Evolutionary conservation across 2,329 filamentous ascomycete species (phyloP).

Genomic region (Aaosphaeria pasadenensis): DNA sequence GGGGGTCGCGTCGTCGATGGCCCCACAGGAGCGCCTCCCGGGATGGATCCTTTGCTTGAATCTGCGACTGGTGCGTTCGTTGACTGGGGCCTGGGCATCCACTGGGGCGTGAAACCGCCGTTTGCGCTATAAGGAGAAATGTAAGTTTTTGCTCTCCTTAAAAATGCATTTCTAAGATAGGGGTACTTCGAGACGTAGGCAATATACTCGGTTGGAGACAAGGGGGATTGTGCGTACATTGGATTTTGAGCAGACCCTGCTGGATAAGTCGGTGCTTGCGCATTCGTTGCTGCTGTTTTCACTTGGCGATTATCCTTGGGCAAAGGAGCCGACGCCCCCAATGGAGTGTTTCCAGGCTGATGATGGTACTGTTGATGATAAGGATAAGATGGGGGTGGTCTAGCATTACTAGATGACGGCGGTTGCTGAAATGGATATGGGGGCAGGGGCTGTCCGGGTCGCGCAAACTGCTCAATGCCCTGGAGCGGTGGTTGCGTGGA

Average conservation of each 20-base stretch:
- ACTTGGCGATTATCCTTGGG: background rate
- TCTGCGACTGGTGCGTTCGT: slow-evolving; percentile 4
- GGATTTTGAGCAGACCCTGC: slow-evolving; percentile 30
- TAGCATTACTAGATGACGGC: background rate
- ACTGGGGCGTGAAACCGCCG: slow-evolving; percentile 41
- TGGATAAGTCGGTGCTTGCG: slow-evolving; percentile 4
- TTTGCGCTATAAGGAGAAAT: slow-evolving; percentile 46
- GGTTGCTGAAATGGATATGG: slow-evolving; percentile 22
- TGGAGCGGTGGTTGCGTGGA: slow-evolving; percentile 15
- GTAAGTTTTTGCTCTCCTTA: slow-evolving; percentile 45
- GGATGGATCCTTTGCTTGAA: slow-evolving; percentile 7
- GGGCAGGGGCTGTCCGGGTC: slow-evolving; percentile 15
- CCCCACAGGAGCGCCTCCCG: slow-evolving; percentile 7
- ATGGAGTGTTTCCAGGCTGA: slow-evolving; percentile 1
- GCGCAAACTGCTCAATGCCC: slow-evolving; percentile 26
- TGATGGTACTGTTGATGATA: background rate
- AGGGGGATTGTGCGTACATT: slow-evolving; percentile 37
- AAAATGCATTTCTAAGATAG: slow-evolving; percentile 45
- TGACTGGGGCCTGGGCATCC: slow-evolving; percentile 28
- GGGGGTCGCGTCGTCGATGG: slow-evolving; percentile 21
- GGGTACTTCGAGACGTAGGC: slow-evolving; percentile 45
- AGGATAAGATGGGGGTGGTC: background rate
- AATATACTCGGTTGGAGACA: slow-evolving; percentile 36
- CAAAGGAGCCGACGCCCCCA: background rate
- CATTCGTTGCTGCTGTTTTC: slow-evolving; percentile 12